phyloP scores from a whole-genome alignment of 805 yeast genomes.

The Ogataea parapolymorpha region DNA sequence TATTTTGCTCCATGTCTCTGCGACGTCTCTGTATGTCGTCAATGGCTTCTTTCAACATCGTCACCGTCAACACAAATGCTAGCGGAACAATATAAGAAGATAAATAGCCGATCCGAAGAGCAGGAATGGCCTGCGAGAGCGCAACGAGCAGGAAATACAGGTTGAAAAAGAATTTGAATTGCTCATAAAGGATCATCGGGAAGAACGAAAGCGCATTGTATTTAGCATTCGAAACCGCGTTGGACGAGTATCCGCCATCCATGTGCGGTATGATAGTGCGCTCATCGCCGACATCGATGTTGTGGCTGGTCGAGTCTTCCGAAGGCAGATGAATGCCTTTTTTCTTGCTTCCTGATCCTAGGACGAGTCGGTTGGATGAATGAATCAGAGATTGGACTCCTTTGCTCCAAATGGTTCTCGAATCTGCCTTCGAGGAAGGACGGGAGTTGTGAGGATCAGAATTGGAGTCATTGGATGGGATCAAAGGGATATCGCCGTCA shows the following conservation, averaged over 20 bases:
- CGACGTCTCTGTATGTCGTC: slow-evolving; percentile 91
- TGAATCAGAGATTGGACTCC: slow-evolving; percentile 29
- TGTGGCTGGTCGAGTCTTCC: slow-evolving; percentile 15
- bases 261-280: slow-evolving; percentile 41
- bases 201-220: slow-evolving; percentile 84
- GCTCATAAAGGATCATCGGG: slow-evolving; percentile 89
- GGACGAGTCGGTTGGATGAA: slow-evolving; percentile 26
- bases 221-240: slow-evolving; percentile 91
- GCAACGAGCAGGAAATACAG: slow-evolving; percentile 91
- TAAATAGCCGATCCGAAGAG: slow-evolving; percentile 85
- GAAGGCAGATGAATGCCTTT: slow-evolving; percentile 28
- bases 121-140: slow-evolving; percentile 87
- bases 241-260: slow-evolving; percentile 47
- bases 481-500: slow-evolving; percentile 27
- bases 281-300: slow-evolving; percentile 11
- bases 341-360: slow-evolving; percentile 21
- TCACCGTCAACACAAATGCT: slow-evolving; percentile 86
- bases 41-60: slow-evolving; percentile 93
- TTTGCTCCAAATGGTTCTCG: slow-evolving; percentile 30
- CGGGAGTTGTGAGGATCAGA: slow-evolving; percentile 11
- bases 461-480: slow-evolving; percentile 14
- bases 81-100: slow-evolving; percentile 92
- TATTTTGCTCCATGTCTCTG: slow-evolving; percentile 85
- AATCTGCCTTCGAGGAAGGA: slow-evolving; percentile 20
- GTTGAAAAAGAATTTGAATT: slow-evolving; percentile 95